A percentile compares a stretch with the other conserved stretches of the same genome.
phyloP scores from a whole-genome alignment of 176 grass and related monocot species.

The Eleusine indica region DNA sequence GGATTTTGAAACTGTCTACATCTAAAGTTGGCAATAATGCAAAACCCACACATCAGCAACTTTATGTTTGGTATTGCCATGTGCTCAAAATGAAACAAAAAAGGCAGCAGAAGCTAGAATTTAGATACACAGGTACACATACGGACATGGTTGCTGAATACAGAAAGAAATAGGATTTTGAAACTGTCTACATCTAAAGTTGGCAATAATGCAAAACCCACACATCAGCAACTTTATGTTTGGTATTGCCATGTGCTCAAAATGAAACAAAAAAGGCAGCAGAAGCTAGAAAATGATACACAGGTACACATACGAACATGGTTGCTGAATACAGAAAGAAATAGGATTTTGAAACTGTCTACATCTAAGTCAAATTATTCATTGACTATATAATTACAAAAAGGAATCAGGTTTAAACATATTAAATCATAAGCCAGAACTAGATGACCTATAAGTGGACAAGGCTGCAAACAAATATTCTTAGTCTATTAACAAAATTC shows the following conservation, averaged over 20 bases:
- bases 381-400: not conserved
- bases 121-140: not conserved
- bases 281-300: not conserved
- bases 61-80: not conserved
- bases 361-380: not conserved
- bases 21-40: too few relatives aligned
- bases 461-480: not conserved
- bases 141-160: not conserved
- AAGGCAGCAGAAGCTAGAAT: not conserved
- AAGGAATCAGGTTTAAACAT: not conserved
- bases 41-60: not conserved
- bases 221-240: not conserved
- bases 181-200: not conserved
- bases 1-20: not conserved
- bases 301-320: not conserved
- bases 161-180: not conserved
- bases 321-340: not conserved
- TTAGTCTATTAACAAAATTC: constrained; percentile 3
- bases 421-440: not conserved
- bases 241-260: not conserved
- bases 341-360: not conserved
- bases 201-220: too few relatives aligned
- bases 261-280: not conserved
- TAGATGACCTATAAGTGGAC: not conserved
- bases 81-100: not conserved